phyloP scores from a whole-genome alignment of 345 rosid genomes.

The Turnera subulata region DNA sequence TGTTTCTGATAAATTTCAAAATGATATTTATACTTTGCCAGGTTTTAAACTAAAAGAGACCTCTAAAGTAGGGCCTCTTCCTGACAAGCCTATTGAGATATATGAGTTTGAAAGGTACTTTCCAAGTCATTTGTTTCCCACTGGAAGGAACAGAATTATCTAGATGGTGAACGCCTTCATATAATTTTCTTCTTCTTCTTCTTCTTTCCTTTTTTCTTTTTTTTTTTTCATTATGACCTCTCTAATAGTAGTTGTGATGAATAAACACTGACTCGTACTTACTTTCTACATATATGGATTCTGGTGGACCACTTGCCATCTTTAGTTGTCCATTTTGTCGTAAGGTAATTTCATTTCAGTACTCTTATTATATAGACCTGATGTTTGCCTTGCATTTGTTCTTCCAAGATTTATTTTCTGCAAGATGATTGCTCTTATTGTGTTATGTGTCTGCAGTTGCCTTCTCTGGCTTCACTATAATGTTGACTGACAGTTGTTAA shows the following conservation, averaged over 20 bases:
- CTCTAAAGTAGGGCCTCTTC: conserved; percentile 80
- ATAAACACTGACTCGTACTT: conserved; percentile 20
- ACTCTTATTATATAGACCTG: background rate
- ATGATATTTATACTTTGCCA: conserved; percentile 17
- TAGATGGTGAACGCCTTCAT: background rate
- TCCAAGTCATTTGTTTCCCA: background rate
- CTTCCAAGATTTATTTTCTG: background rate
- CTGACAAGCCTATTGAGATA: conserved; percentile 85
- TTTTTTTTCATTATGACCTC: background rate
- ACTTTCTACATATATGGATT: conserved; percentile 15
- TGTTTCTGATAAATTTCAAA: background rate
- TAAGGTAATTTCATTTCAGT: conserved; percentile 50
- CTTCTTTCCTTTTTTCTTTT: background rate
- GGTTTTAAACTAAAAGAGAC: conserved; percentile 74
- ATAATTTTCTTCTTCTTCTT: background rate
- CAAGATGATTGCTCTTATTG: background rate
- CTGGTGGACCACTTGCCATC: conserved; percentile 26
- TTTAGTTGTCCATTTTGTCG: conserved; percentile 96
- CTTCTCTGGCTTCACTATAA: background rate
- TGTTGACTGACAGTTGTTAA: conserved; percentile 13
- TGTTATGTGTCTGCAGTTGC: conserved; percentile 3
- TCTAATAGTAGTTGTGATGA: conserved; percentile 11
- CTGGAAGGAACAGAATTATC: background rate
- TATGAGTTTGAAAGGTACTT: conserved; percentile 90
- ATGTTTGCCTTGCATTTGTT: background rate